Conservation (phyloP, 176 grass and related monocot species). For the Secale cereale region DNA sequence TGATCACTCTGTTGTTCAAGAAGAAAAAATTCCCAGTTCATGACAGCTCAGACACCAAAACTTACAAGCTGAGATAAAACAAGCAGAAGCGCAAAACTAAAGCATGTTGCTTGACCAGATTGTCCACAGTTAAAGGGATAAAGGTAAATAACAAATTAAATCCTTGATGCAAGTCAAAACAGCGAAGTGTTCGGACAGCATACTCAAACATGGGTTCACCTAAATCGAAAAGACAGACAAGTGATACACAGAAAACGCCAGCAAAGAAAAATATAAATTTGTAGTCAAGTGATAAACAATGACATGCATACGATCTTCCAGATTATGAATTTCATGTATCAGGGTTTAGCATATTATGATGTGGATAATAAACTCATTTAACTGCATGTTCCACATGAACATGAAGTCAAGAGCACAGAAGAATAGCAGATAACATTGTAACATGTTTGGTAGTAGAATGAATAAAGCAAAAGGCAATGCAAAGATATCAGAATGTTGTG, state of each 20-base stretch:
- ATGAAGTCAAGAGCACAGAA: background rate
- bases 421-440: background rate
- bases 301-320: background rate
- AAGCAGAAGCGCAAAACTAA: constrained; percentile 15
- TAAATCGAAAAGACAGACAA: background rate
- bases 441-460: constrained; percentile 8
- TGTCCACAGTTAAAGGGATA: constrained; percentile 11
- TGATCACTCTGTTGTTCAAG: background rate
- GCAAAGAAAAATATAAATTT: background rate
- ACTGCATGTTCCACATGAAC: background rate
- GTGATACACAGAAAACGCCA: background rate
- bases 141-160: background rate
- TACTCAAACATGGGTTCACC: background rate
- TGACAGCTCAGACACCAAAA: background rate
- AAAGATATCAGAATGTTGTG: background rate
- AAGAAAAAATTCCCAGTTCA: background rate
- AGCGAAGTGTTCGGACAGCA: background rate
- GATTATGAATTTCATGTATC: background rate
- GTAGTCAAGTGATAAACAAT: background rate
- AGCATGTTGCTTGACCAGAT: constrained; percentile 11
- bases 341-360: background rate
- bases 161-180: constrained; percentile 1
- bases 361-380: background rate
- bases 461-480: constrained; percentile 2
- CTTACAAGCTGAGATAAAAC: constrained; percentile 10